Percentiles rank a stretch among this genome's conserved stretches.
Evolutionary conservation across 176 grass and related monocot genomes (phyloP).

Genomic region (Tillandsia fasciculata): DNA sequence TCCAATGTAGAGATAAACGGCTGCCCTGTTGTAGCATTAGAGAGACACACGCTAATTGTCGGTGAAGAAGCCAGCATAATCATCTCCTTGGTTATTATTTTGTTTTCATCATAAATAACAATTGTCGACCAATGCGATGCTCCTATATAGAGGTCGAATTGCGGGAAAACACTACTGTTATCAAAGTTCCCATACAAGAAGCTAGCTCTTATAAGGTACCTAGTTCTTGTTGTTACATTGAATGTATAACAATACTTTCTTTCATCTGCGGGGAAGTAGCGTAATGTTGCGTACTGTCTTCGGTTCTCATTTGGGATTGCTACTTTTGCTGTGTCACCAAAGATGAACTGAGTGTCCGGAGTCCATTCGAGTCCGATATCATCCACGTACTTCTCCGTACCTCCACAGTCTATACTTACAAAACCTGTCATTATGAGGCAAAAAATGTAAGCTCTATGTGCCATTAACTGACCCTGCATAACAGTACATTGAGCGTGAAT

Average conservation of each 20-base stretch:
- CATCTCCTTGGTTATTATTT: slow-evolving; percentile 36
- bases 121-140: slow-evolving; percentile 56
- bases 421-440: slow-evolving; percentile 40
- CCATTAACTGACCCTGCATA: neutral
- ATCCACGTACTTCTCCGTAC: slow-evolving; percentile 44
- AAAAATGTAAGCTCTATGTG: neutral
- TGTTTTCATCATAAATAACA: slow-evolving; percentile 51
- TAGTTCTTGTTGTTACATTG: slow-evolving; percentile 29
- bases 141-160: slow-evolving; percentile 68
- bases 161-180: slow-evolving; percentile 59
- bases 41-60: slow-evolving; percentile 42
- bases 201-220: slow-evolving; percentile 53
- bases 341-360: slow-evolving; percentile 30
- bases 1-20: slow-evolving; percentile 77
- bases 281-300: slow-evolving; percentile 37
- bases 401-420: slow-evolving; percentile 58
- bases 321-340: slow-evolving; percentile 28
- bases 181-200: slow-evolving; percentile 79
- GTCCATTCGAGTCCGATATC: slow-evolving; percentile 51
- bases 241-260: slow-evolving; percentile 68
- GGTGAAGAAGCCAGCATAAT: slow-evolving; percentile 35
- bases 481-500: slow-evolving; percentile 7
- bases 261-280: slow-evolving; percentile 44
- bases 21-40: slow-evolving; percentile 46
- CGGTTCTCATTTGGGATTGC: slow-evolving; percentile 26